Evolutionary conservation across 371 early-diverging fungal species (phyloP), one percentile per base, ranked within the genome.

Genomic region (Apophysomyces variabilis): DNA sequence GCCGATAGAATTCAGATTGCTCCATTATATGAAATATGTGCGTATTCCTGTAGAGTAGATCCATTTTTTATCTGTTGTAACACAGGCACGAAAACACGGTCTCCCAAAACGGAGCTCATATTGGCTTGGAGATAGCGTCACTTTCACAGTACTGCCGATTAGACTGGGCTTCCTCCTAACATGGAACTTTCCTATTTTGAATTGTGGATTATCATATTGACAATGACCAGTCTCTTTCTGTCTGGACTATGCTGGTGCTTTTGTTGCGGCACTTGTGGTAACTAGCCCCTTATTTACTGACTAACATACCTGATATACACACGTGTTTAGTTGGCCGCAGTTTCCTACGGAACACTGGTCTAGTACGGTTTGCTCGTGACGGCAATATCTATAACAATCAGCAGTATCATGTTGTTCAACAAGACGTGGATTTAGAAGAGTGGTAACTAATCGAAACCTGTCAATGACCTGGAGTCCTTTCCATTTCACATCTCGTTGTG

Each of bases 191-290:
- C 62, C 14, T 38, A 66, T 36, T 21, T 71, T 18, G 69, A 76
- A 46, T 50, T 69, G 11, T 73, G 75, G 71, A 57, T 76, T 4
- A 67, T 76, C 14, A 35, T 76, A 14, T 58, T 66, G 26, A 38
- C 46, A 35, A 73, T 74, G 12, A 65, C 68, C 1, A 11, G 66
- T 0, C 14, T 78, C 6, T 78, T 81, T 60, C 18, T 78, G 14
- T 66, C 75, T 26, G 81, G 78, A 1, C 18, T 80, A n/a, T 76
- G 72, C 21, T 80, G 81, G 78, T 78, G 78, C 16, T 80, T 80
- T 62, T 80, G 78, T 21, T 80, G 81, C 58, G 81, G 81, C 5
- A 78, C 81, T 38, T 80, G 81, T 61, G 76, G 81, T 80, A 74
- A 64, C 41, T 41, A 3, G 4, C 5, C 41, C 13, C 8, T 41